Conservation (phyloP, 2,329 filamentous ascomycete species). For the Clonostachys sp. region DNA sequence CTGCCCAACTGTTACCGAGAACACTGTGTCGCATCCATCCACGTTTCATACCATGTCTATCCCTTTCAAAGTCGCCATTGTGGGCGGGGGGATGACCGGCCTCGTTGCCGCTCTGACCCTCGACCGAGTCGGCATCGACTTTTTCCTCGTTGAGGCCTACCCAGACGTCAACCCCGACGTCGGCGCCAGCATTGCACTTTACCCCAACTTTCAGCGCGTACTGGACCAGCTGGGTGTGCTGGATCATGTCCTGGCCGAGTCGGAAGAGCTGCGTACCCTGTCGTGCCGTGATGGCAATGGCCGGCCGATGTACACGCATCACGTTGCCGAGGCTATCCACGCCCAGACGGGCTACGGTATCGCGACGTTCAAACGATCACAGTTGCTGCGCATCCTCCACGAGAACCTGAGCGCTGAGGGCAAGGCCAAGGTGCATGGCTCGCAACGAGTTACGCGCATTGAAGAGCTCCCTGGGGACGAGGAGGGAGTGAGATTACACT, state of each 20-base stretch:
- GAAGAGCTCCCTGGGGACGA: not conserved
- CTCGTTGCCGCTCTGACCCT: slow-evolving; percentile 1
- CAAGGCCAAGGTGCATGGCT: not conserved
- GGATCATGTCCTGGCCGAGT: not conserved
- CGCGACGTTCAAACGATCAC: not conserved
- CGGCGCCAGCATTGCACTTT: not conserved
- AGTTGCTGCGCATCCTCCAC: not conserved
- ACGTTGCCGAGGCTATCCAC: not conserved
- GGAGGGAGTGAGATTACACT: not conserved
- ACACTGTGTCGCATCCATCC: no score
- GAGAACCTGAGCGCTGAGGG: not conserved
- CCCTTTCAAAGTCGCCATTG: slow-evolving; percentile 2
- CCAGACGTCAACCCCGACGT: not conserved
- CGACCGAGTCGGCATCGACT: not conserved
- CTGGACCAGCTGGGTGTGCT: slow-evolving; percentile 1
- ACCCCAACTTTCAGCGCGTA: not conserved
- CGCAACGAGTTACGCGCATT: not conserved
- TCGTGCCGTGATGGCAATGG: not conserved
- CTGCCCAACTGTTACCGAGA: no score
- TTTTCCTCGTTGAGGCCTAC: not conserved
- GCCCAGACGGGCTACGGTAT: not conserved
- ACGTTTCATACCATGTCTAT: not conserved
- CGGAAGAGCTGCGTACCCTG: not conserved
- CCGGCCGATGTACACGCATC: not conserved
- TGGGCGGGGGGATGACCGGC: slow-evolving; percentile 4